Conservation (phyloP, 2,329 filamentous ascomycete genomes). For the Ploettnerulaceae sp. region DNA sequence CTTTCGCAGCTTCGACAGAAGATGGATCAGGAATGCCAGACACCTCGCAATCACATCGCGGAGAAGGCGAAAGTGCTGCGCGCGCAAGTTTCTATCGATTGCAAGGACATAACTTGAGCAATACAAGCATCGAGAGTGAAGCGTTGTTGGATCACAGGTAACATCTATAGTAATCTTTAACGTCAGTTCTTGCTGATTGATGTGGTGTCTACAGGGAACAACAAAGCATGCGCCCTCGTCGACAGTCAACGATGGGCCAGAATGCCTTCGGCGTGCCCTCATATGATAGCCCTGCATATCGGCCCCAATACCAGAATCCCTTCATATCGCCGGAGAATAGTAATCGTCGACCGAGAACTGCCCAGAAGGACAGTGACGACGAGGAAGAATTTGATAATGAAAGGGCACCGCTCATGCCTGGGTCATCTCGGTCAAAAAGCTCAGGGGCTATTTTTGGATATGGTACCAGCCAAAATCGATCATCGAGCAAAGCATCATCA, state of each 20-base stretch:
- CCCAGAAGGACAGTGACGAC: conserved; percentile 44
- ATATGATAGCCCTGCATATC: conserved; percentile 34
- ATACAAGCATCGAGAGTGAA: conserved; percentile 85
- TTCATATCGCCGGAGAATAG: conserved; percentile 28
- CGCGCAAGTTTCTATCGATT: conserved; percentile 45
- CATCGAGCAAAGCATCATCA: conserved; percentile 40
- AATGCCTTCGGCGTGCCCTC: conserved; percentile 34
- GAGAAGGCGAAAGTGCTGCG: conserved; percentile 25
- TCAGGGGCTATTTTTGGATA: conserved; percentile 22
- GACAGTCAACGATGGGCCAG: conserved; percentile 47
- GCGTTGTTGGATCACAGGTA: conserved; percentile 82
- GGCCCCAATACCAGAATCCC: conserved; percentile 32
- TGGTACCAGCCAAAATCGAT: conserved; percentile 28
- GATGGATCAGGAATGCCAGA: conserved; percentile 34
- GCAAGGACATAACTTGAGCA: conserved; percentile 60
- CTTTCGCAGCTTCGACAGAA: conserved; percentile 65
- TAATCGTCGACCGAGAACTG: conserved; percentile 25
- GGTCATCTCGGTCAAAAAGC: conserved; percentile 36
- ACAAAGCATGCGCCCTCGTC: conserved; percentile 55
- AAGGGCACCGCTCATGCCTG: conserved; percentile 49
- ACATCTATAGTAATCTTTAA: conserved; percentile 16
- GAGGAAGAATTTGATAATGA: conserved; percentile 47
- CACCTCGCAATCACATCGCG: conserved; percentile 35
- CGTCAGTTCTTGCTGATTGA: conserved; percentile 13
- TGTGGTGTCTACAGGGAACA: conserved; percentile 33